phyloP scores from a whole-genome alignment of 2,329 filamentous ascomycete genomes.

The Apiospora rasikravindrae region DNA sequence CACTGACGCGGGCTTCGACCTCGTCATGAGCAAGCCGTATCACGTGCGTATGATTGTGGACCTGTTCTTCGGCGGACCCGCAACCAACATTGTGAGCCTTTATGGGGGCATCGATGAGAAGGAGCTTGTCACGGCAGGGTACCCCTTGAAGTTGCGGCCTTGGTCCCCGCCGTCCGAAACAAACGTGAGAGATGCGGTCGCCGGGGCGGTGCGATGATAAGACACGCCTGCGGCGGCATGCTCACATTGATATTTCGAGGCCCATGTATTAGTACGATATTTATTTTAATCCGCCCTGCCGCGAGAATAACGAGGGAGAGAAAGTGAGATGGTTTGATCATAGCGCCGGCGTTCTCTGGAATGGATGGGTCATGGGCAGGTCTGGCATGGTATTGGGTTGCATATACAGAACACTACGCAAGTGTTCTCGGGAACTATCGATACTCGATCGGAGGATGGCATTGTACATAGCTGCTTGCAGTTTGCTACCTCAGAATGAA shows the following conservation, averaged over 20 bases:
- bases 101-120: slow-evolving; percentile 17
- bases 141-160: slow-evolving; percentile 18
- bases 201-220: neutral
- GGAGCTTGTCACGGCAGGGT: slow-evolving; percentile 9
- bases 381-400: neutral
- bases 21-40: slow-evolving; percentile 15
- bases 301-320: neutral
- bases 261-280: slow-evolving; percentile 10
- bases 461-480: neutral
- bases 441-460: neutral
- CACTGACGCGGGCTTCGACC: slow-evolving; percentile 11
- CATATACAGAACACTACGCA: neutral
- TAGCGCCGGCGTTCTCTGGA: slow-evolving; percentile 4
- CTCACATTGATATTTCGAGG: neutral
- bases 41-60: slow-evolving; percentile 19
- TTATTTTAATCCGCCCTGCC: neutral
- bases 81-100: slow-evolving; percentile 17
- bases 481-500: neutral
- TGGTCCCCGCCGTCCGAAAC: neutral
- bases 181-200: slow-evolving; percentile 10
- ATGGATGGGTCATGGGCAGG: neutral
- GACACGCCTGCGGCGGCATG: neutral
- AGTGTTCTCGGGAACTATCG: neutral
- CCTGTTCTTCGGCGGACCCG: slow-evolving; percentile 17
- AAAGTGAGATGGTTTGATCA: neutral